These are phyloP conservation scores for Oidium heveae DNA, from an alignment of 2,329 filamentous ascomycete genomes.

Conservation along the genomic window DNA sequence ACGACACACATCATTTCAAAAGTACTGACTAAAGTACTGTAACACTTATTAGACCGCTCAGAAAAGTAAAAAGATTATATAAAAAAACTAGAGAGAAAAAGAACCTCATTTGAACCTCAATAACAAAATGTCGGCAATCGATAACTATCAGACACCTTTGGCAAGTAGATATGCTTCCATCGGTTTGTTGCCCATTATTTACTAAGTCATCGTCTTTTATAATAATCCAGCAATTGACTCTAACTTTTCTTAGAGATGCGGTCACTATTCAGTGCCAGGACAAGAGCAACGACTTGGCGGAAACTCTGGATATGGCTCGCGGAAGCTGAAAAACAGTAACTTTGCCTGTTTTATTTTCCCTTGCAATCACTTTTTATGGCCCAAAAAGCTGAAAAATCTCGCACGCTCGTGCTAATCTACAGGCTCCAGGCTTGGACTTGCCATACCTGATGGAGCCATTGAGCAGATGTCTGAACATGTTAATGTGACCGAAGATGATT, in stretches of 20 bases:
- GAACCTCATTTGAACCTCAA: not conserved
- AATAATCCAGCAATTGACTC: not conserved
- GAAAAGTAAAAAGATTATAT: no score
- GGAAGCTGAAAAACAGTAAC: conserved; percentile 47
- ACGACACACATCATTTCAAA: no score
- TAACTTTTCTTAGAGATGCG: conserved; percentile 29
- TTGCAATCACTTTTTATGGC: no score
- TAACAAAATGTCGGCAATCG: conserved; percentile 14
- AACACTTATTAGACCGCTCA: no score
- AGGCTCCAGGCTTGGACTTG: conserved; percentile 31
- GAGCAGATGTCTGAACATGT: conserved; percentile 52
- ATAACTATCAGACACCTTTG: conserved; percentile 41
- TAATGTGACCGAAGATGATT: conserved; percentile 53
- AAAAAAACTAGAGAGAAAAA: no score
- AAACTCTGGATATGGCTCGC: conserved; percentile 64
- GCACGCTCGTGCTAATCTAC: no score
- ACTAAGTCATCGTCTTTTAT: not conserved
- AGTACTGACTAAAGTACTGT: no score
- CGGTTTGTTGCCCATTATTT: conserved; percentile 10
- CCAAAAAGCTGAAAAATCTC: no score
- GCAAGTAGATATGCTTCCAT: conserved; percentile 39
- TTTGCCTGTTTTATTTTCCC: no score
- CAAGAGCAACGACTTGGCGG: conserved; percentile 20
- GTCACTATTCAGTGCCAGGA: conserved; percentile 53
- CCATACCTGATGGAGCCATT: conserved; percentile 50